Evolutionary conservation across 805 yeast genomes (phyloP).

Genomic region (Metschnikowia picachoensis): DNA sequence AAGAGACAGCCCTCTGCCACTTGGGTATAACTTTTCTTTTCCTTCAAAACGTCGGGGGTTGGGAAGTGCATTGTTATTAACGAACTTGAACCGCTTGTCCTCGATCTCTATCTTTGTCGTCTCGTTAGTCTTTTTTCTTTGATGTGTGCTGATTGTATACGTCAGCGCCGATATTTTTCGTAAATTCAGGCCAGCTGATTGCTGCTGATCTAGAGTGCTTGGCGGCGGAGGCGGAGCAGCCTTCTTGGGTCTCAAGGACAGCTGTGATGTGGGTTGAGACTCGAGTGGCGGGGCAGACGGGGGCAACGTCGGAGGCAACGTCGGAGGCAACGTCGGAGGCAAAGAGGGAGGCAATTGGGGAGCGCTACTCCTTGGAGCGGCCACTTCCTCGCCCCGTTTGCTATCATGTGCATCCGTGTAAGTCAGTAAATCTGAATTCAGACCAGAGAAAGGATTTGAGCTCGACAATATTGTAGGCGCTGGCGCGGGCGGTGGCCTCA

Average conservation of each 20-base stretch:
- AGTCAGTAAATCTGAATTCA: neutral
- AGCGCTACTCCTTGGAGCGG: neutral
- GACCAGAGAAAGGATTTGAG: constrained; percentile 7
- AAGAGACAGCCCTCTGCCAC: constrained; percentile 91
- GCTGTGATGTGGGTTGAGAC: constrained; percentile 15
- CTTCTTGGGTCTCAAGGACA: constrained; percentile 20
- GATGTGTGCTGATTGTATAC: constrained; percentile 52
- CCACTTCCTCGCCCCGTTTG: neutral
- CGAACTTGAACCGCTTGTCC: constrained; percentile 66
- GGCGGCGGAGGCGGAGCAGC: constrained; percentile 29
- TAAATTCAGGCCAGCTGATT: constrained; percentile 46
- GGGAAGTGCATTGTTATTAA: constrained; percentile 68
- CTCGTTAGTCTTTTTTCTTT: constrained; percentile 17
- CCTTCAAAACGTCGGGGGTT: constrained; percentile 80
- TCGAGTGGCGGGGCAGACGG: constrained; percentile 16
- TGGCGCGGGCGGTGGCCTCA: neutral
- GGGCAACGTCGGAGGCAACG: constrained; percentile 7
- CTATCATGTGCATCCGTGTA: neutral
- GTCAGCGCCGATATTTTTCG: constrained; percentile 63
- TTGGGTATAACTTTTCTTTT: constrained; percentile 74
- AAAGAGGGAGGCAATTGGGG: constrained; percentile 1
- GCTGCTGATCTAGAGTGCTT: constrained; percentile 36
- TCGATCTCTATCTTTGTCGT: constrained; percentile 49
- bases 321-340: constrained; percentile 1
- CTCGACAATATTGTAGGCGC: neutral